Percentiles rank a stretch among this genome's conserved stretches.
These are phyloP conservation scores for Saccharomycopsis fermentans DNA, from an alignment of 805 yeast genomes.

Conservation along the genomic window DNA sequence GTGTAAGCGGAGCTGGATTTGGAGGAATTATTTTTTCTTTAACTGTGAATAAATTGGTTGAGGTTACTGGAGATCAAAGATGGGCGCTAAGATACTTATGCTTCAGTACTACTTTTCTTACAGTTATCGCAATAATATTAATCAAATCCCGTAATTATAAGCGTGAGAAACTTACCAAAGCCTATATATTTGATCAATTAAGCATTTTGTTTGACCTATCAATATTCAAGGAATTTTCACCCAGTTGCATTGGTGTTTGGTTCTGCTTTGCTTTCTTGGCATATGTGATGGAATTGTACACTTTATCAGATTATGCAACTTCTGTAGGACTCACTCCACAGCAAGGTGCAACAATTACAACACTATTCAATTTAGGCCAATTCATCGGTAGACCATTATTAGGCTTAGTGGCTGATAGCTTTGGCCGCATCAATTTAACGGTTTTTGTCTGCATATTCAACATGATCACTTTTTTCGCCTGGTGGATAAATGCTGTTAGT, in stretches of 20 bases:
- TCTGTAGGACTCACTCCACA: conserved; percentile 36
- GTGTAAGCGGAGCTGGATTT: conserved; percentile 26
- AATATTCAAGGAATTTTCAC: conserved; percentile 26
- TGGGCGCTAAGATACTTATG: conserved; percentile 17
- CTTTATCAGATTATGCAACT: conserved; percentile 37
- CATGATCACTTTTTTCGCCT: conserved; percentile 29
- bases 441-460: conserved; percentile 22
- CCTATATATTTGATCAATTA: conserved; percentile 21
- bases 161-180: conserved; percentile 23
- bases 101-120: conserved; percentile 5
- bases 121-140: conserved; percentile 7
- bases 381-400: conserved; percentile 39
- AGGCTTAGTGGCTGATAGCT: conserved; percentile 36
- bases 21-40: conserved; percentile 28
- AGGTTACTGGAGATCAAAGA: conserved; percentile 17
- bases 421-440: conserved; percentile 40
- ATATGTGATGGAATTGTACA: conserved; percentile 36
- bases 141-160: conserved; percentile 24
- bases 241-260: conserved; percentile 32
- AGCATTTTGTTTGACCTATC: conserved; percentile 28
- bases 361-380: conserved; percentile 38
- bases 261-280: conserved; percentile 29
- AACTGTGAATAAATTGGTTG: conserved; percentile 23
- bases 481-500: conserved; percentile 39
- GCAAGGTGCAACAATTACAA: conserved; percentile 39